Conservation (phyloP, 192 early-diverging fungal genomes). For the Rhizoclosmatium globosum region DNA sequence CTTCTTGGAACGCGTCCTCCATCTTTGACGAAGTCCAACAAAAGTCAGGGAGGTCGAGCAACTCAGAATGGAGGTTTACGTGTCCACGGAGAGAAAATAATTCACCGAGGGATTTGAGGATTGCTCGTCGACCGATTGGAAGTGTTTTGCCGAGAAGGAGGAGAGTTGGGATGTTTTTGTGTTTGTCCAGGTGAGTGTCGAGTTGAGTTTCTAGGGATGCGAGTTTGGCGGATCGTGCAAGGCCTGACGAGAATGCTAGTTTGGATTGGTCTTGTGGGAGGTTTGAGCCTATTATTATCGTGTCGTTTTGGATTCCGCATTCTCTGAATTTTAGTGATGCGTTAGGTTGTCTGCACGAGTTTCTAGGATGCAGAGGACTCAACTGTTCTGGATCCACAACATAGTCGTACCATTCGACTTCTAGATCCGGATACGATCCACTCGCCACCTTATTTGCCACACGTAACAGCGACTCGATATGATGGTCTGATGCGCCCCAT, state of each 20-base stretch:
- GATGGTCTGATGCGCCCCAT: slow-evolving; percentile 58
- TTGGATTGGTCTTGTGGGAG: slow-evolving; percentile 55
- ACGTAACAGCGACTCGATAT: slow-evolving; percentile 49
- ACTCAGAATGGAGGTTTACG: slow-evolving; percentile 65
- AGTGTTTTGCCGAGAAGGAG: slow-evolving; percentile 58
- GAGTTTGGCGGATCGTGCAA: slow-evolving; percentile 63
- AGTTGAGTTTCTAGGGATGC: slow-evolving; percentile 61
- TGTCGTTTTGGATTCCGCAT: slow-evolving; percentile 55
- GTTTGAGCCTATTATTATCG: slow-evolving; percentile 57
- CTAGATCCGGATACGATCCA: slow-evolving; percentile 44
- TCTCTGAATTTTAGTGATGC: slow-evolving; percentile 19
- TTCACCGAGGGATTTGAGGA: slow-evolving; percentile 62
- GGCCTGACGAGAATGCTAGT: slow-evolving; percentile 68
- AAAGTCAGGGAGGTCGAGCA: slow-evolving; percentile 71
- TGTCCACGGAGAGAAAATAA: slow-evolving; percentile 58
- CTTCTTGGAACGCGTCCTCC: slow-evolving; percentile 58
- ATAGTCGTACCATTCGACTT: slow-evolving; percentile 65
- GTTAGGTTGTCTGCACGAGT: not conserved
- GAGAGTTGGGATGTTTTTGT: slow-evolving; percentile 54
- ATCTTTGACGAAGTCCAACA: slow-evolving; percentile 61
- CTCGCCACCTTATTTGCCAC: slow-evolving; percentile 56
- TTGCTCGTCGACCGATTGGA: slow-evolving; percentile 49
- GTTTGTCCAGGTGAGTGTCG: slow-evolving; percentile 58
- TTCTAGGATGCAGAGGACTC: not conserved
- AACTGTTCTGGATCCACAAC: slow-evolving; percentile 50